These are phyloP conservation scores for Cercospora zeae-maydis DNA, from an alignment of 2,329 filamentous ascomycete genomes.

Conservation along the genomic window DNA sequence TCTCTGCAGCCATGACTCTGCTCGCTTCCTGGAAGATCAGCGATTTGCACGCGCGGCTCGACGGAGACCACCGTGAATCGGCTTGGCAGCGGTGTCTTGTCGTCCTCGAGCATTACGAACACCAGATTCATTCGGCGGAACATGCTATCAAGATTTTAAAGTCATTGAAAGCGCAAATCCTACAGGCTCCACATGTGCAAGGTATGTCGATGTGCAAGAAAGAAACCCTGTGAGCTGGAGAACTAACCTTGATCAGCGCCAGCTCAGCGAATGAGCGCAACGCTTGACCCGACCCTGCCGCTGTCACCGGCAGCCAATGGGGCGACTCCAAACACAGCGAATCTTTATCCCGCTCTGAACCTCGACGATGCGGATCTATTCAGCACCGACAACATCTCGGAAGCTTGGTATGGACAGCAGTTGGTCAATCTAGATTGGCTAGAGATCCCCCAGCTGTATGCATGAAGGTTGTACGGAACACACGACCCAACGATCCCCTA, in stretches of 20 bases:
- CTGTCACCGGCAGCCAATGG: background rate
- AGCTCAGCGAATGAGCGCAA: background rate
- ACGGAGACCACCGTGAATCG: conserved; percentile 19
- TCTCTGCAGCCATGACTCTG: conserved; percentile 26
- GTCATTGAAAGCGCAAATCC: conserved; percentile 23
- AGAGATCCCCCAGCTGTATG: conserved; percentile 21
- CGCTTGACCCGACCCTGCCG: conserved; percentile 1
- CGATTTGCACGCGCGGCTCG: conserved; percentile 4
- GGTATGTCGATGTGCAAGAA: background rate
- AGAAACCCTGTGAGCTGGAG: rapidly evolving
- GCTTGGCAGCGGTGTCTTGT: conserved; percentile 25
- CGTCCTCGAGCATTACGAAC: conserved; percentile 26
- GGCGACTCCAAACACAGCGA: conserved; percentile 1
- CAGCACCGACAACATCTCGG: conserved; percentile 26
- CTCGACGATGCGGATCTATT: conserved; percentile 26
- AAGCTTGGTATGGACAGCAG: conserved; percentile 29
- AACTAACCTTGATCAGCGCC: background rate
- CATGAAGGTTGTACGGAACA: background rate
- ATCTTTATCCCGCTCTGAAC: conserved; percentile 16
- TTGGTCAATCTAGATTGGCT: conserved; percentile 29
- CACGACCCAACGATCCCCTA: background rate
- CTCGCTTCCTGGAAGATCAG: conserved; percentile 26
- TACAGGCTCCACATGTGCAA: conserved; percentile 12
- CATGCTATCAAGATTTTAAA: conserved; percentile 26
- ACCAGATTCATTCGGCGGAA: conserved; percentile 26